Percentiles rank a stretch among this genome's conserved stretches.
These are phyloP conservation scores for Pezicula radicicola DNA, from an alignment of 2,329 filamentous ascomycete species.

Conservation along the genomic window DNA sequence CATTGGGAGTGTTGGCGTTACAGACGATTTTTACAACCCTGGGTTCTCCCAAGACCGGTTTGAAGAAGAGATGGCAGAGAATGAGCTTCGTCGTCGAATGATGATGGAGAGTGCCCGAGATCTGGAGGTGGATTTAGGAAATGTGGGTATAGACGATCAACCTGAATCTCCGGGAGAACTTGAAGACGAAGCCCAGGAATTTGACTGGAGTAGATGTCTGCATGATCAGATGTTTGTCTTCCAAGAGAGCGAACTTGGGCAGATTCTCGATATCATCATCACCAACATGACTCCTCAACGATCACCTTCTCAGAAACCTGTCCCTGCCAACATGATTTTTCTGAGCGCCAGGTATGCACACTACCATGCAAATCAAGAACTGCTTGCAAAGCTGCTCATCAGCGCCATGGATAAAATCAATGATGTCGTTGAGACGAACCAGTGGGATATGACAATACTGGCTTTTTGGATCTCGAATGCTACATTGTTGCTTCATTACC, in stretches of 20 bases:
- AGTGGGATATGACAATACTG: conserved; percentile 99
- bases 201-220: conserved; percentile 90
- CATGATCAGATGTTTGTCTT: conserved; percentile 99
- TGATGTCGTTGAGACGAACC: conserved; percentile 87
- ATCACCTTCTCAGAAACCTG: conserved; percentile 94
- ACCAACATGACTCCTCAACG: conserved; percentile 97
- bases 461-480: conserved; percentile 99
- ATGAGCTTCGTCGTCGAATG: conserved; percentile 92
- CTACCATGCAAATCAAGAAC: conserved; percentile 86
- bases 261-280: conserved; percentile 92
- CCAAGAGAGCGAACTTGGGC: conserved; percentile 87
- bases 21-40: conserved; percentile 90
- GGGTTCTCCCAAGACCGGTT: conserved; percentile 92
- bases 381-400: conserved; percentile 76
- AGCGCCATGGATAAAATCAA: conserved; percentile 96
- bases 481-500: conserved; percentile 89
- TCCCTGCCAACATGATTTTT: conserved; percentile 96
- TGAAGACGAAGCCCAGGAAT: conserved; percentile 87
- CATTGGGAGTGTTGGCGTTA: conserved; percentile 75
- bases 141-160: conserved; percentile 92
- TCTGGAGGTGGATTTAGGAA: conserved; percentile 92
- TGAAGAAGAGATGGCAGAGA: conserved; percentile 96
- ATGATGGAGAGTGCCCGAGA: conserved; percentile 99
- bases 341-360: conserved; percentile 93
- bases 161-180: conserved; percentile 82